Evolutionary conservation across 352 stramenopile species (phyloP).

Genomic region (Peronospora farinosa): DNA sequence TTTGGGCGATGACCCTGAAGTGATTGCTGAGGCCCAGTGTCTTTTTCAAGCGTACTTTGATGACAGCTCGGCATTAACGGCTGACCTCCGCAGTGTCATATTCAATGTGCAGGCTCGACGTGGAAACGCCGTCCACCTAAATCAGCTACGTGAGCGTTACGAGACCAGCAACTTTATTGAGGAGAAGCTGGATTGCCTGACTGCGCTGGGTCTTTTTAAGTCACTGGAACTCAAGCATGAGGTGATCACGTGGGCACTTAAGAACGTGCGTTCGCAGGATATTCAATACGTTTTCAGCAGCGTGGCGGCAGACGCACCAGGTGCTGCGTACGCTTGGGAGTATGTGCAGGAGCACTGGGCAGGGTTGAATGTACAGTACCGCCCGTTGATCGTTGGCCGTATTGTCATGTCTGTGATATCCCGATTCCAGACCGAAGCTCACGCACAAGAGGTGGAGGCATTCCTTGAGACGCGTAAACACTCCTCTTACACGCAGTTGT

Average conservation of each 20-base stretch:
- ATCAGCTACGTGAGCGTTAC: constrained; percentile 50
- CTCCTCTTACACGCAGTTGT: constrained; percentile 51
- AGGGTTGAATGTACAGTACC: constrained; percentile 60
- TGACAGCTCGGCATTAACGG: constrained; percentile 45
- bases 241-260: constrained; percentile 61
- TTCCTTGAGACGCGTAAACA: constrained; percentile 68
- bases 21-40: constrained; percentile 45
- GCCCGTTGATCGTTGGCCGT: constrained; percentile 52
- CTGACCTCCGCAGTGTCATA: constrained; percentile 57
- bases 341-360: constrained; percentile 72
- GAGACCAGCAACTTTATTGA: constrained; percentile 75
- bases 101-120: constrained; percentile 53
- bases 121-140: constrained; percentile 37
- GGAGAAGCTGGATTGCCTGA: constrained; percentile 73
- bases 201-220: constrained; percentile 60
- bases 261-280: constrained; percentile 74
- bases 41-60: constrained; percentile 54
- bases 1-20: constrained; percentile 41
- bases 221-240: constrained; percentile 51
- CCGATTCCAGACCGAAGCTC: constrained; percentile 56
- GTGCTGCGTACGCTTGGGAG: constrained; percentile 51
- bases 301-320: constrained; percentile 53
- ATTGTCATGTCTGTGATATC: constrained; percentile 57
- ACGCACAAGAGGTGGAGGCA: constrained; percentile 45
- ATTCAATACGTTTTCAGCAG: constrained; percentile 74